Evolutionary conservation across 352 stramenopile genomes (phyloP).

Genomic region (Phytophthora aleatoria): DNA sequence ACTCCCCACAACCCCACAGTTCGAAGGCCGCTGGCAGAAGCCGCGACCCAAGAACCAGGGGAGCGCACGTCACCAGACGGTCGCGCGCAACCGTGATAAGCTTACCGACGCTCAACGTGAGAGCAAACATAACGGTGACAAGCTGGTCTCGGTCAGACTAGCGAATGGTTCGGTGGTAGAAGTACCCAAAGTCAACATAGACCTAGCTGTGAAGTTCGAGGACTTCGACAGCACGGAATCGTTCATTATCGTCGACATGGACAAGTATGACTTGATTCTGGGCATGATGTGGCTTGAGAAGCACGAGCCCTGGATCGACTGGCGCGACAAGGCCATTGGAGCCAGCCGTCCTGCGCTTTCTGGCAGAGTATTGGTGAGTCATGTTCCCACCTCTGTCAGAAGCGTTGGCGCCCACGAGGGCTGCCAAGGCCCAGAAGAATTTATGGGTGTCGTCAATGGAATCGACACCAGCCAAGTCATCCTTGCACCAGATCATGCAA

Average conservation of each 20-base stretch:
- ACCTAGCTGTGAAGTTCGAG: conserved; percentile 6
- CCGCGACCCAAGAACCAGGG: conserved; percentile 4
- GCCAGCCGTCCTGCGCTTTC: not conserved
- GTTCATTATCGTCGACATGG: conserved; percentile 12
- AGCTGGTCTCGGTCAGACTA: conserved; percentile 10
- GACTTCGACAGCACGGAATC: conserved; percentile 8
- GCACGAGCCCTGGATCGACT: conserved; percentile 15
- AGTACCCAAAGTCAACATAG: conserved; percentile 10
- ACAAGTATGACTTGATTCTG: conserved; percentile 30
- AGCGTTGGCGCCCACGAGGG: not conserved
- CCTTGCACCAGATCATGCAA: not conserved
- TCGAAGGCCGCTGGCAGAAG: conserved; percentile 13
- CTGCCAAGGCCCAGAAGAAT: not conserved
- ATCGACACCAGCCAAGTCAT: too few relatives aligned
- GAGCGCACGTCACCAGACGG: conserved; percentile 12
- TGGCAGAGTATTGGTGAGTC: conserved; percentile 16
- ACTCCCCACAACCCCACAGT: not conserved
- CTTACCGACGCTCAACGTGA: conserved; percentile 3
- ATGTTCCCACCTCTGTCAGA: conserved; percentile 3
- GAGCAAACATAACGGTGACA: conserved; percentile 3
- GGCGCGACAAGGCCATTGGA: conserved; percentile 8
- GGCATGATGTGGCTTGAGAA: conserved; percentile 24
- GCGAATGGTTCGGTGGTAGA: not conserved
- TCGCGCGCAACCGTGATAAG: conserved; percentile 7
- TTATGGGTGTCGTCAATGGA: not conserved